Base-by-base conservation (phyloP, 2,329 filamentous ascomycete species). In the Gremmenia infestans region DNA sequence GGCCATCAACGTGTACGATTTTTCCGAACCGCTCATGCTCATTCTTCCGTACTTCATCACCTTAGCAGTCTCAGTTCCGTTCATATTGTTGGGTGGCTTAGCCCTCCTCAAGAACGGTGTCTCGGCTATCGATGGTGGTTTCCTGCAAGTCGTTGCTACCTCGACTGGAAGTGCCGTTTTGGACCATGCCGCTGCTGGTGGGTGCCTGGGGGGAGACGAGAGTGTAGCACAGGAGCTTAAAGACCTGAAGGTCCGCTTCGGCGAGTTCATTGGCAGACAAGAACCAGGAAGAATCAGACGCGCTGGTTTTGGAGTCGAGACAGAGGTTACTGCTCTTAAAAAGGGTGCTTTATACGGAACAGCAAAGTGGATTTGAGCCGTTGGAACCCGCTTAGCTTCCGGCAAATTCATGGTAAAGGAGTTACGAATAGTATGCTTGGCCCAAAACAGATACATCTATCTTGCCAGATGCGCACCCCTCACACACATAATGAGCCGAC, bases 31-130 rank as follows among this genome's bases (percentile, higher is more conserved):
- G 0, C 52, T 65, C 0, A 58, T 50, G 9, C 56, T 66, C 12
- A 40, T 66, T 9, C 23, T 66, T 0, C 64, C 62, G n/a, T 64
- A 65, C 15, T 62, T 62, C 52, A 19, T 65, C 14, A 57, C 50
- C 2, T 49, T 65, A 0, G 3, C 47, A 0, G 14, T 62, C 7
- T 43, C 60, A 0, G 11, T 65, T 2, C 62, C 65, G 4, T 62
- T 63, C 19, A 43, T 66, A 11, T 12, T 61, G 5, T 11, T 63
- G 12, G 60, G 61, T 6, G 25, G 22, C 28, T 2, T 57, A 2
- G 56, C 63, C 0, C 53, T 65, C 2, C 11, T 59, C 15, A 45
- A 40, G 36, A 63, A 63, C 17, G 58, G 63, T 1, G 58, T 62
- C 2, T 54, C 55, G 5, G 61, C 61, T 1, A 61, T 53, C 1